phyloP scores from a whole-genome alignment of 2,329 filamentous ascomycete genomes.

The Exophiala sideris region DNA sequence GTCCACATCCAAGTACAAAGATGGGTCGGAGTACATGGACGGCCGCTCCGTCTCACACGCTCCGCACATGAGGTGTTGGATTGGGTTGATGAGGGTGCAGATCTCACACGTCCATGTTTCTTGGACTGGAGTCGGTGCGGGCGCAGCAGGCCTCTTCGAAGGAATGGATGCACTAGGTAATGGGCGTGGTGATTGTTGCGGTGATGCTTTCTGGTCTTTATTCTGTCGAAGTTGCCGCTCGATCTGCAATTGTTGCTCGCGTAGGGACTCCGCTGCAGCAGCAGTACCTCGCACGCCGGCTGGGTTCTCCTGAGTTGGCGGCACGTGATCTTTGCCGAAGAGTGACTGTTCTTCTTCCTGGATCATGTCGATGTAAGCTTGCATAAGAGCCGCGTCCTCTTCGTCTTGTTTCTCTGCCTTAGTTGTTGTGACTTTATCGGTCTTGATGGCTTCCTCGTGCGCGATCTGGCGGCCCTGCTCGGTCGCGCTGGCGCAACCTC shows the following conservation, averaged over 20 bases:
- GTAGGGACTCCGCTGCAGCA: slow-evolving; percentile 29
- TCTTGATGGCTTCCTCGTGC: slow-evolving; percentile 58
- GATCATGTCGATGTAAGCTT: slow-evolving; percentile 80
- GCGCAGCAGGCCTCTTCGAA: background rate
- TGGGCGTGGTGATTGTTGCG: background rate
- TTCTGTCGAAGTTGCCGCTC: slow-evolving; percentile 14
- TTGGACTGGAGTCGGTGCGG: slow-evolving; percentile 13
- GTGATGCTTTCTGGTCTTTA: slow-evolving; percentile 1
- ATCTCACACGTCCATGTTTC: slow-evolving; percentile 57
- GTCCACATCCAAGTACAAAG: background rate
- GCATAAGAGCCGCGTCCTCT: slow-evolving; percentile 80
- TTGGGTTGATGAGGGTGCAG: slow-evolving; percentile 61
- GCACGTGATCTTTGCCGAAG: slow-evolving; percentile 55
- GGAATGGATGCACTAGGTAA: background rate
- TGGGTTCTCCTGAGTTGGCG: slow-evolving; percentile 52
- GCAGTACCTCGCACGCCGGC: slow-evolving; percentile 43
- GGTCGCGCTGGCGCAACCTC: slow-evolving; percentile 72
- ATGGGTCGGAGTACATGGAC: slow-evolving; percentile 33
- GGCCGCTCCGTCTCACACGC: slow-evolving; percentile 58
- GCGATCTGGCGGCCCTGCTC: slow-evolving; percentile 64
- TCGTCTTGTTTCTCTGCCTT: slow-evolving; percentile 84
- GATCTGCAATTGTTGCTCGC: slow-evolving; percentile 20
- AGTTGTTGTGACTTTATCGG: slow-evolving; percentile 72
- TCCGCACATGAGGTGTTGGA: slow-evolving; percentile 59
- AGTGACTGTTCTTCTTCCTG: slow-evolving; percentile 70